Evolutionary conservation across 2,329 filamentous ascomycete genomes (phyloP), one percentile per base, ranked within the genome.

Genomic region (Aspergillus chevalieri): DNA sequence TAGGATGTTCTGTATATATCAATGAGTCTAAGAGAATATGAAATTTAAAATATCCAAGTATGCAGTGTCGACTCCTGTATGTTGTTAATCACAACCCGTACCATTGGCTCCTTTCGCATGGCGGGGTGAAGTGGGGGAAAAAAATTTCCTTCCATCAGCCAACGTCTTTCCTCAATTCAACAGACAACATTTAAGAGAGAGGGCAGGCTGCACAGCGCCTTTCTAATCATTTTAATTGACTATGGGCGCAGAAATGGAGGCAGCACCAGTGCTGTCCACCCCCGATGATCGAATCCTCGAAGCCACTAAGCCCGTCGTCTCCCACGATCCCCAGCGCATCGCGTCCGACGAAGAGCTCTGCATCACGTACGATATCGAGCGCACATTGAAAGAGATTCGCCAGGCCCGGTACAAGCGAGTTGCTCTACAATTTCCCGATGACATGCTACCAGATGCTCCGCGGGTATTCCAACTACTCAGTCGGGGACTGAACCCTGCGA

Each of bases 361-460:
- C 48, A 73, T 83, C 38, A 85, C 87, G 44, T 98, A 97, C 74
- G 93, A 98, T 70, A 85, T 96, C 57, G 78, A 80, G 51, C 81
- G 88, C 49, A 96, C 93, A 0, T 80, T 89, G 44, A 69, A 73
- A 33, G 88, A 95, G 68, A 86, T 98, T 43, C 76, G 77, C n/a
- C 70, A 76, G 4, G 86, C 83, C 41, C 78, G 78, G 66, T 95
- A 89, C 80, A 80, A 73, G 54, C 81, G 86, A 46, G 81, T 98
- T 28, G 93, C 90, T 1, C 74, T 98, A n/a, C 93, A 98, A 65
- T 97, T 98, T 59, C 92, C 93, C 0, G 93, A 98, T 71, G 79
- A 85, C 24, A 95, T 97, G 89, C 79, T 98, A 1, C 77, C 81
- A 1, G 90, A 98, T 76, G 89, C 88, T 7, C 86, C 89, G 4